Base-by-base conservation (phyloP, 208 protist species). In the Acanthamoeba healyi region DNA sequence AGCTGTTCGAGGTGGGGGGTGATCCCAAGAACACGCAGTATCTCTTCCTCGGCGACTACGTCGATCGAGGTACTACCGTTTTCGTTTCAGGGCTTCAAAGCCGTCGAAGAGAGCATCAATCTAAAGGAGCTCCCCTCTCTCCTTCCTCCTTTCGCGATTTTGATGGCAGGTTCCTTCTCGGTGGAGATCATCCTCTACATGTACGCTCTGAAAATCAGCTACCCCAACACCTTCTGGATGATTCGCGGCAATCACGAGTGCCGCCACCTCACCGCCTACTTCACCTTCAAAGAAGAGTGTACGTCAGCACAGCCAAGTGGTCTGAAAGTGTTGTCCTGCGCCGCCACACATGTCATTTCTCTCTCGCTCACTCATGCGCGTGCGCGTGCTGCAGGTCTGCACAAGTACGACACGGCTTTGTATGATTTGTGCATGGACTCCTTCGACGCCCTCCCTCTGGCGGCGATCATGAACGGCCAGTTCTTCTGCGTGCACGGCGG, bases 221-320 rank as follows among this genome's bases (percentile, higher is more conserved):
- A 98, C 94, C 98, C 98, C 12, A 95, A 97, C 19, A 97, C 96
- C 0, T 98, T 99, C 92, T 97, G 98, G 34, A 97, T 99, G 94
- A 94, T 99, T 6, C 98, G 99, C 91, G 99, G 99, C 56, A 99
- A 99, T 96, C 99, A 99, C 95, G 99, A 99, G 95, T 99, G 98
- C 89, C 96, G 98, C n/a, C 98, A 99, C 92, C 95, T 99, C 12
- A 99, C 98, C 19, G 98, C 98, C 29, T 99, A 99, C 95, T 99
- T 99, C 94, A 99, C 99, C 86, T 99, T 99, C 94, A 99, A 99
- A 95, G 95, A 96, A 29, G 99, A 99, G 96, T 98, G 98, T 96
- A 92, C n/a, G n/a, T n/a, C n/a, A n/a, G n/a, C n/a, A n/a, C n/a
- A n/a, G n/a, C n/a, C n/a, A n/a, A n/a, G n/a, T n/a, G n/a, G n/a